Percentiles rank a stretch among this genome's conserved stretches.
Conservation (phyloP, 768 basidiomycete species). For the Termitomyces eurrhizus region DNA sequence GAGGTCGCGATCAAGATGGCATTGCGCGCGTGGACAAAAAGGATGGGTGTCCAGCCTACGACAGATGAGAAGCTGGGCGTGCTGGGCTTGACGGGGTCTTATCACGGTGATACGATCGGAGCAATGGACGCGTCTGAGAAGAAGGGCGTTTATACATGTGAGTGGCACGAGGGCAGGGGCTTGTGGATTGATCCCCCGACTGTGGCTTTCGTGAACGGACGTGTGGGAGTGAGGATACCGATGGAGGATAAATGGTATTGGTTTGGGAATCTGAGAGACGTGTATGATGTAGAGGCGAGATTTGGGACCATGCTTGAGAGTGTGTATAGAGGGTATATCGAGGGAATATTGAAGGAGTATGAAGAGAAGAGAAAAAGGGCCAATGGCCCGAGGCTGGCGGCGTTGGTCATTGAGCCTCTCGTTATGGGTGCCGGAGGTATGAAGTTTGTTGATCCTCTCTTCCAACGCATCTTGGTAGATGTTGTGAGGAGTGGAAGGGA, state of each 20-base stretch:
- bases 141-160: slow-evolving; percentile 81
- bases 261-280: slow-evolving; percentile 46
- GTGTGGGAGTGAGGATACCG: slow-evolving; percentile 52
- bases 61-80: slow-evolving; percentile 59
- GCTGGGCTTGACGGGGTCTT: slow-evolving; percentile 86
- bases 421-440: slow-evolving; percentile 96
- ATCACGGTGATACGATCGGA: slow-evolving; percentile 97
- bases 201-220: slow-evolving; percentile 63
- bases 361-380: slow-evolving; percentile 29
- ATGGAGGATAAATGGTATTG: slow-evolving; percentile 17
- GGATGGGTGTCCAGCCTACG: not conserved
- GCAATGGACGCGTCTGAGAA: slow-evolving; percentile 95
- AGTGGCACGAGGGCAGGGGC: slow-evolving; percentile 93
- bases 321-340: slow-evolving; percentile 60
- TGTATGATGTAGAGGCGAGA: slow-evolving; percentile 71
- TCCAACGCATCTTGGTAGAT: slow-evolving; percentile 86
- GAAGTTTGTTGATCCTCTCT: slow-evolving; percentile 96
- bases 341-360: slow-evolving; percentile 44
- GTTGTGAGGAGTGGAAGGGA: slow-evolving; percentile 47
- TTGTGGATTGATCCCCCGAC: slow-evolving; percentile 92
- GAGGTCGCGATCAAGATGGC: slow-evolving; percentile 99
- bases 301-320: slow-evolving; percentile 56
- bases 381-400: slow-evolving; percentile 46
- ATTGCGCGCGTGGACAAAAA: slow-evolving; percentile 56
- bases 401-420: slow-evolving; percentile 86